Evolutionary conservation across 2,329 filamentous ascomycete species (phyloP), one percentile per base, ranked within the genome.

Genomic region (Berkeleyomyces basicola): DNA sequence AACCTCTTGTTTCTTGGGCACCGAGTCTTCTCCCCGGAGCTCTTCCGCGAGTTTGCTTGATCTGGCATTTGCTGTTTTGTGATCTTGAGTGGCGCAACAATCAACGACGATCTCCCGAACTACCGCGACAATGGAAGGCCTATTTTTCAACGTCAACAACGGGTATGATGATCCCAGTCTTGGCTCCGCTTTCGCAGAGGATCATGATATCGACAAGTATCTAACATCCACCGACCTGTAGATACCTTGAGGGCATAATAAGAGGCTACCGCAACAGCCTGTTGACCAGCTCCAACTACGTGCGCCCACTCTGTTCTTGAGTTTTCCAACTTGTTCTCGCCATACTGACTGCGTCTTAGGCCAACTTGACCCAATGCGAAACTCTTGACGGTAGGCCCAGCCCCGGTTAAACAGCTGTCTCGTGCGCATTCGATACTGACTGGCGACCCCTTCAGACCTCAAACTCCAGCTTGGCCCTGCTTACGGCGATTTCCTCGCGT

Each of bases 211-310:
- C 58, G 40, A 37, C 16, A 63, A 23, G n/a, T 33, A 14, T 46
- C 60, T 61, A 61, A 61, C 49, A 36, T 31, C 7, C 33, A 44
- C 10, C 58, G 16, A 10, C 40, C n/a, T 42, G 65, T 70, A 95
- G 91, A 76, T 97, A 95, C 76, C 85, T 97, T 73, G 93, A 99
- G 77, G 93, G 93, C 74, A 91, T 99, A 73, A 90, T 97, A 70
- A 88, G 93, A 70, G 93, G 93, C 67, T 99, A 97, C 77, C 87
- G 92, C 72, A 99, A 97, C 76, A 83, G 86, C 71, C 86, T 99
- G 67, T 82, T 99, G 72, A 97, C 88, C 63, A 78, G 86, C 74
- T 81, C 89, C 72, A 95, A 92, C 78, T 99, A 99, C 78, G 64
- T 65, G 58, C 42, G 63, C 61, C 31, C 46, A 23, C 39, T 9